Evolutionary conservation across 441 rosid genomes (phyloP), one percentile per base, ranked within the genome.

Genomic region (Adansonia grandidieri): DNA sequence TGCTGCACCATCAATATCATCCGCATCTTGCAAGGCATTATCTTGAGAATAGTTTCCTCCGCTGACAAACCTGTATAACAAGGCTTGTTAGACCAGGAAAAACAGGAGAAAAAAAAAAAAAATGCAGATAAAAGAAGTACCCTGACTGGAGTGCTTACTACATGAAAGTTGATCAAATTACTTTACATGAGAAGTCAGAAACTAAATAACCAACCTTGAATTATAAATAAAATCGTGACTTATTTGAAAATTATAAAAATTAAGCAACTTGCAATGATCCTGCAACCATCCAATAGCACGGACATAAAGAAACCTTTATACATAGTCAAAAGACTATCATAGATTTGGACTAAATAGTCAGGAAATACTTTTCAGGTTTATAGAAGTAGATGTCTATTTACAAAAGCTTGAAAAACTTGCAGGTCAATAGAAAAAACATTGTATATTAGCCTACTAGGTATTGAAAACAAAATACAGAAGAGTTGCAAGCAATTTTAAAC

Each of bases 51-150:
- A 42, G 22, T 81, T 77, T 45, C 83, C 88, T 8, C 84, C 81
- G 13, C 72, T 63, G 70, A 76, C 79, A 79, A 75, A 83, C 69
- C 94, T 90, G 85, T 24, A 56, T 15, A 77, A 68, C 15, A 68
- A 83, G 40, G 67, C 69, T 56, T 13, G 45, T 68, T 3, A 74
- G 5, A 75, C 2, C 11, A 6, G 15, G 54, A 61, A 74, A 58
- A 40, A 37, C 0, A 4, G 9, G 9, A 37, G 20, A 0, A 15
- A 22, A 24, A 17, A 62, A 17, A 62, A 50, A 48, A 28, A 4
- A 17, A 22, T 24, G 57, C 45, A 45, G 9, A 56, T 74, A 47
- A 20, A 10, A 10, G 8, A 74, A 60, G 56, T 13, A 47, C 14
- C 45, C 42, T 5, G 17, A 4, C 22, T 32, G 9, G 56, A 37